A percentile compares a stretch with the other conserved stretches of the same genome.
Conservation (phyloP, 805 yeast genomes). For the Diddensiella transvaalensis region DNA sequence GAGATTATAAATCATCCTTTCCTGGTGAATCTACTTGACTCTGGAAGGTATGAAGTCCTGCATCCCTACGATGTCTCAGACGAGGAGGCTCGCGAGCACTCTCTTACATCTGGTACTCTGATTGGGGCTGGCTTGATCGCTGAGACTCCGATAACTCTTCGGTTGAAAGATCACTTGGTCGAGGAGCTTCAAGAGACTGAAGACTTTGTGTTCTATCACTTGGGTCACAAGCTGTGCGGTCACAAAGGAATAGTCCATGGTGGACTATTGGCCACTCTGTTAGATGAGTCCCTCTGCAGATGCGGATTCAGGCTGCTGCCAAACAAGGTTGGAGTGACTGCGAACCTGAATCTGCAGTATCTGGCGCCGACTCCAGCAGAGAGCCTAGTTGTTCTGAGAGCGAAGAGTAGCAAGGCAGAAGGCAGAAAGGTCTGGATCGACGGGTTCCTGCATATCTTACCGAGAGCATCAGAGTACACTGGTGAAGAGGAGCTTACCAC, state of each 20-base stretch:
- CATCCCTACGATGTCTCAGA: conserved; percentile 16
- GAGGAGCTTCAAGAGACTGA: conserved; percentile 32
- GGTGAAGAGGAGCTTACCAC: conserved; percentile 19
- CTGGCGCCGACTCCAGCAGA: conserved; percentile 54
- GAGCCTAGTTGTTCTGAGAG: conserved; percentile 61
- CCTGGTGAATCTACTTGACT: conserved; percentile 17
- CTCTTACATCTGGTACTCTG: conserved; percentile 25
- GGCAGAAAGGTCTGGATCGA: conserved; percentile 81
- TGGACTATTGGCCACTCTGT: conserved; percentile 75
- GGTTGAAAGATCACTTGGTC: conserved; percentile 18
- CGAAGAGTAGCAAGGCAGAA: conserved; percentile 58
- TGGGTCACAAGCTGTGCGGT: conserved; percentile 65
- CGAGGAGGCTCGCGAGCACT: conserved; percentile 12
- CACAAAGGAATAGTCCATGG: conserved; percentile 78
- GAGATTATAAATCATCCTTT: conserved; percentile 23
- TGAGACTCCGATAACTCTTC: conserved; percentile 22
- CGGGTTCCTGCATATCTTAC: conserved; percentile 58
- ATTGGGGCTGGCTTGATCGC: conserved; percentile 23
- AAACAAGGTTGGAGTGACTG: conserved; percentile 83
- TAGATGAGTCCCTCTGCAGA: conserved; percentile 82
- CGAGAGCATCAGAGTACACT: conserved; percentile 19
- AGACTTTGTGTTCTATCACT: conserved; percentile 61
- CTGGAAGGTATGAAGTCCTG: conserved; percentile 18
- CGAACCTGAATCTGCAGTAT: conserved; percentile 64
- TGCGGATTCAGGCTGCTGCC: conserved; percentile 86